Base-by-base conservation (phyloP, 2,329 filamentous ascomycete genomes). In the Pestalotiopsis sp. region DNA sequence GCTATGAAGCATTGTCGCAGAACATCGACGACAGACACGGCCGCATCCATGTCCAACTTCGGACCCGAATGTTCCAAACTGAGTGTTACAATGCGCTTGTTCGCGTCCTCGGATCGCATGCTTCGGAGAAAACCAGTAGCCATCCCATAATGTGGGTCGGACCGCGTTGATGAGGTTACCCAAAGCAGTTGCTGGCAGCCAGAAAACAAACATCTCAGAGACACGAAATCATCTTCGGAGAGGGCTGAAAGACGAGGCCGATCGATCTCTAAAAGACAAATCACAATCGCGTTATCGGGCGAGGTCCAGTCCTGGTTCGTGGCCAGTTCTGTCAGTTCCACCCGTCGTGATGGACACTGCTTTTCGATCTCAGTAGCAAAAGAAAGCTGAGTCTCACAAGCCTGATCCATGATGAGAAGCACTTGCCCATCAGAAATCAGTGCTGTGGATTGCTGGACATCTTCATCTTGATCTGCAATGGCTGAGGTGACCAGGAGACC, bases 101-200 rank as follows among this genome's bases (percentile, higher is more conserved):
- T 73, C 45, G 68, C 70, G 36, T 74, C 69, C 62, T 79, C 76
- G 20, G 69, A 69, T 9, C 77, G 71, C 12, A 77, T 69, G 2
- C 71, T 71, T 14, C 77, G 70, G 7, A 78, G 63, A 62, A 78
- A 76, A 5, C 77, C 78, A 12, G 71, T 61, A 9, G 70, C 68
- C 11, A 73, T 52, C 14, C 70, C 70, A 7, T 73, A 73, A 4
- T 71, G 49, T 7, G 76, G 69, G 27, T 77, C 65, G 13, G 72
- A 49, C 3, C 65, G 23, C 41, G 65, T 71, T 6, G 71, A 65
- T 12, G 61, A 64, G 1, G 72, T 73, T 1, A 79, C 71, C 78
- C 77, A 79, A 3, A 79, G 36, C 7, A 78, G 57, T 11, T 73
- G 74, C 11, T 70, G 67, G 13, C 64, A 45, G 7, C 27, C 57